A percentile compares a stretch with the other conserved stretches of the same genome.
Evolutionary conservation across 2,329 filamentous ascomycete species (phyloP).

Genomic region (Aspergillus ibericus): DNA sequence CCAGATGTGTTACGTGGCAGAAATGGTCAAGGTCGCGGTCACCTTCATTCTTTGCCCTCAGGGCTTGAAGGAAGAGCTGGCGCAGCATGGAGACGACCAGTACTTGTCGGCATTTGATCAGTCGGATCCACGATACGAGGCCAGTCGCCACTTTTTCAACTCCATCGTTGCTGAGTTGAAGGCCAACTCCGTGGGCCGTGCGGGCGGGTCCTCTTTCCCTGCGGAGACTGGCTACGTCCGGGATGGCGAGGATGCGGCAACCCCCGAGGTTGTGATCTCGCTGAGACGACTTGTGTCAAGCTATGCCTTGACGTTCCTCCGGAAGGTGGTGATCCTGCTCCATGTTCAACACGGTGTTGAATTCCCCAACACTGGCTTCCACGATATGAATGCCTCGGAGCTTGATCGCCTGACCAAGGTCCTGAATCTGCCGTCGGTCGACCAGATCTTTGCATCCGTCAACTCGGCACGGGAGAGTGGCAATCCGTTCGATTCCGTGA

Average conservation of each 20-base stretch:
- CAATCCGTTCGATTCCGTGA: constrained; percentile 51
- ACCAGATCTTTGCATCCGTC: constrained; percentile 70
- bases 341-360: constrained; percentile 87
- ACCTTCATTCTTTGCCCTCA: constrained; percentile 50
- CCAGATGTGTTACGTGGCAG: constrained; percentile 83
- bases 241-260: constrained; percentile 37
- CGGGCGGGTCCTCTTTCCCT: constrained; percentile 36
- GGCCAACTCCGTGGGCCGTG: constrained; percentile 36
- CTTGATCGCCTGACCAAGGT: constrained; percentile 76
- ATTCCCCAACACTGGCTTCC: constrained; percentile 69
- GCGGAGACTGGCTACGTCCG: constrained; percentile 40
- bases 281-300: constrained; percentile 58
- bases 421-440: constrained; percentile 73
- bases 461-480: constrained; percentile 41
- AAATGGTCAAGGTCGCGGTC: constrained; percentile 78
- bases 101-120: constrained; percentile 28
- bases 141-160: constrained; percentile 39
- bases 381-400: constrained; percentile 68
- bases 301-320: constrained; percentile 86
- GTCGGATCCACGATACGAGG: constrained; percentile 29
- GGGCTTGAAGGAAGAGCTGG: constrained; percentile 37
- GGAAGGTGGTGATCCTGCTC: constrained; percentile 79
- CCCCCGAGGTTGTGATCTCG: constrained; percentile 33
- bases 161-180: constrained; percentile 39
- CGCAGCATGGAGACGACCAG: constrained; percentile 29